Conservation (phyloP, 805 yeast species). For the Sungouiella blattae region DNA sequence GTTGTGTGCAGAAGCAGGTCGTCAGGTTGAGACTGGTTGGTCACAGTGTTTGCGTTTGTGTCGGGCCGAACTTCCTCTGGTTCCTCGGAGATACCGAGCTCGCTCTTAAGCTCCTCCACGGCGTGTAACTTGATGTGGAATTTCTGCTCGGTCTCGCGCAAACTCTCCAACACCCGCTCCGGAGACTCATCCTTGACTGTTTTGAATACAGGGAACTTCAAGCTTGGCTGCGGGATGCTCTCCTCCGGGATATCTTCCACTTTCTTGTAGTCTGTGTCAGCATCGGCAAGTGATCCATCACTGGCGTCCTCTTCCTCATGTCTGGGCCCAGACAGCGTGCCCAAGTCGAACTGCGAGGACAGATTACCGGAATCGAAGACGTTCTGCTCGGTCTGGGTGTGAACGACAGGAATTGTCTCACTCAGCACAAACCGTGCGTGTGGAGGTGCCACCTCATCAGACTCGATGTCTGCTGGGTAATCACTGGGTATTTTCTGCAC, state of each 20-base stretch:
- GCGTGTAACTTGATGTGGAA: constrained; percentile 13
- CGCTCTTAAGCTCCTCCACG: constrained; percentile 9
- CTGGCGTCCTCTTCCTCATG: background rate
- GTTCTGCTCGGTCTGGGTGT: background rate
- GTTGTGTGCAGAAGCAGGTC: background rate
- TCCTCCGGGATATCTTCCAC: background rate
- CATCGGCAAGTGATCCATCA: constrained; percentile 4
- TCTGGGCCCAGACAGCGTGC: background rate
- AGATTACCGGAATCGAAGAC: background rate
- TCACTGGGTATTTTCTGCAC: background rate
- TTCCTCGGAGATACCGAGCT: constrained; percentile 3
- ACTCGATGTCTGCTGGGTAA: constrained; percentile 3
- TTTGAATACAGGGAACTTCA: constrained; percentile 7
- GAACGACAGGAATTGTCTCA: background rate
- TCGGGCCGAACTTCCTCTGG: background rate
- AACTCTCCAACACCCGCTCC: constrained; percentile 6
- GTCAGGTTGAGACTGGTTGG: background rate
- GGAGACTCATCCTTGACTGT: constrained; percentile 11
- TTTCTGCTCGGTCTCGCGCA: constrained; percentile 11
- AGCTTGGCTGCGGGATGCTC: background rate
- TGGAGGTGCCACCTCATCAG: background rate
- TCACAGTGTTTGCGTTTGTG: background rate
- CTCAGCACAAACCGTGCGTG: background rate
- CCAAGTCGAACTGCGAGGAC: background rate
- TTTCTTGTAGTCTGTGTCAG: constrained; percentile 2